Conservation (phyloP, 257 asterid species). For the Pogostemon cablin region DNA sequence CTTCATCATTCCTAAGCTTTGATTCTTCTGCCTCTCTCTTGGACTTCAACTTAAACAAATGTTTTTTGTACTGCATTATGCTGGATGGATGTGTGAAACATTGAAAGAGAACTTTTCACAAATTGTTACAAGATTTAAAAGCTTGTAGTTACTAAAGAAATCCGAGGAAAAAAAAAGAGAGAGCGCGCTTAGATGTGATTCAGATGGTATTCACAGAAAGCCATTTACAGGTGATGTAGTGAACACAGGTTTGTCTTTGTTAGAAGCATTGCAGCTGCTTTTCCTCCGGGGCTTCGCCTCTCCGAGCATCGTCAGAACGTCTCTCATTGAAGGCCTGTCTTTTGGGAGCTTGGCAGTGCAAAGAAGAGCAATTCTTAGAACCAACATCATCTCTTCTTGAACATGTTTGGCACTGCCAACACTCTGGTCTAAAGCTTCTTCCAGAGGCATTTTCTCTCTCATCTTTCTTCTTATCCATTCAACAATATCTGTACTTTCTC, state of each 20-base stretch:
- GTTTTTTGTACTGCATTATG: constrained; percentile 3
- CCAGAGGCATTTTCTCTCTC: constrained; percentile 34
- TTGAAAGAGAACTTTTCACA: not conserved
- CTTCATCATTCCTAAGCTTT: constrained; percentile 28
- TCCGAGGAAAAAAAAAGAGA: not conserved
- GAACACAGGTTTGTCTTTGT: constrained; percentile 45
- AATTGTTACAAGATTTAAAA: not conserved
- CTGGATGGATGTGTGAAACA: not conserved
- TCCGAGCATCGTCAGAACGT: constrained; percentile 55
- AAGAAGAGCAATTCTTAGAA: constrained; percentile 51
- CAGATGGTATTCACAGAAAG: constrained; percentile 28
- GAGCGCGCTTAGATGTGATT: not conserved
- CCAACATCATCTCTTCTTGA: constrained; percentile 62
- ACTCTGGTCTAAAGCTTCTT: constrained; percentile 45
- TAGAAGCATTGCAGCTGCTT: constrained; percentile 33
- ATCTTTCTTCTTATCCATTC: constrained; percentile 50
- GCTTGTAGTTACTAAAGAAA: constrained; percentile 26
- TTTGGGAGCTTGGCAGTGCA: constrained; percentile 56
- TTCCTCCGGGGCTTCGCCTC: constrained; percentile 64
- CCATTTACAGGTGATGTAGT: constrained; percentile 49
- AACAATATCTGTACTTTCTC: constrained; percentile 49
- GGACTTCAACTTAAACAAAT: not conserved
- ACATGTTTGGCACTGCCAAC: constrained; percentile 46
- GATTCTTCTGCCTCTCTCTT: not conserved
- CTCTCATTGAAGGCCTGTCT: constrained; percentile 64